Percentiles rank a stretch among this genome's conserved stretches.
Evolutionary conservation across 129 eudicot species (phyloP).

Genomic region (Centrapalus pauciflorus): DNA sequence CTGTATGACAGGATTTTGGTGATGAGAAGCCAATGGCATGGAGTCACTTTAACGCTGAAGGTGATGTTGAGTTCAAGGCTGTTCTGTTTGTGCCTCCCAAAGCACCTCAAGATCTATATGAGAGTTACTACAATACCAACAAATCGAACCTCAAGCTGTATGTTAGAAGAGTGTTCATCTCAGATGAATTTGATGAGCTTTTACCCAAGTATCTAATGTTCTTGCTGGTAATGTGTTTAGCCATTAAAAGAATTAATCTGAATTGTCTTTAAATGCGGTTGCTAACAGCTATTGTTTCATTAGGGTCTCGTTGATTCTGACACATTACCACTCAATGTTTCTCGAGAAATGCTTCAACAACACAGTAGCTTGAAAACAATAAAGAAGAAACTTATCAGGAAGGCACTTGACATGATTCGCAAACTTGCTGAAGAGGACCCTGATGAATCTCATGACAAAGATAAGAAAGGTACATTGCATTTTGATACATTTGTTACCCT

Average conservation of each 20-base stretch:
- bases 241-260: not conserved
- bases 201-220: constrained; percentile 89
- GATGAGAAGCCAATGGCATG: constrained; percentile 94
- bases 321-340: constrained; percentile 87
- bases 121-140: constrained; percentile 83
- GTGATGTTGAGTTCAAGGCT: constrained; percentile 99
- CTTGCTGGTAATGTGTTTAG: constrained; percentile 54
- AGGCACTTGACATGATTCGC: constrained; percentile 99
- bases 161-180: constrained; percentile 95
- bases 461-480: constrained; percentile 47
- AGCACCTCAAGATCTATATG: constrained; percentile 92
- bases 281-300: constrained; percentile 11
- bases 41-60: constrained; percentile 97
- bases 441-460: constrained; percentile 71
- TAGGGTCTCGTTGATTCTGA: constrained; percentile 99
- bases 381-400: constrained; percentile 89
- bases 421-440: constrained; percentile 98
- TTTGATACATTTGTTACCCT: not conserved
- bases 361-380: constrained; percentile 95
- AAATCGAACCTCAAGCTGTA: constrained; percentile 85
- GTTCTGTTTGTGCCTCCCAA: constrained; percentile 93
- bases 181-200: constrained; percentile 93
- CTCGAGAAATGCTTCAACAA: constrained; percentile 99
- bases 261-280: not conserved
- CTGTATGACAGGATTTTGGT: constrained; percentile 65